Evolutionary conservation across 1,284 basidiomycete genomes (phyloP).

Genomic region (Malassezia caprae): DNA sequence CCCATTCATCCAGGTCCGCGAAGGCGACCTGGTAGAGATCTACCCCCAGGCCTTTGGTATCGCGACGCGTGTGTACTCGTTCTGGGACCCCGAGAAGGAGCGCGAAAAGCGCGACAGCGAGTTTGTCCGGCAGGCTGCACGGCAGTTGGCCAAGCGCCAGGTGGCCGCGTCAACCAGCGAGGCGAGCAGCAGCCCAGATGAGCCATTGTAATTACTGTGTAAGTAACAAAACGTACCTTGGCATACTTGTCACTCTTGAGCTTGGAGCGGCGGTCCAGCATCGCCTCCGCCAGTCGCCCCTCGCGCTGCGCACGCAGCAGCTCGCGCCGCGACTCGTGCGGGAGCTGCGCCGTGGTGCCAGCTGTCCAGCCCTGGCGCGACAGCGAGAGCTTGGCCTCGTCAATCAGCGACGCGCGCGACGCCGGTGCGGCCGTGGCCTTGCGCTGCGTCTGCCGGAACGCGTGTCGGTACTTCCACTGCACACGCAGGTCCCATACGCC

Average conservation of each 20-base stretch:
- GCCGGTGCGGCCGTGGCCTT: neutral
- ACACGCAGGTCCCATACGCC: conserved; percentile 26
- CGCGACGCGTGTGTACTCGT: conserved; percentile 34
- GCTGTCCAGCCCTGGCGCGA: conserved; percentile 18
- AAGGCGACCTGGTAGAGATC: conserved; percentile 45
- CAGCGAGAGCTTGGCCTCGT: conserved; percentile 10
- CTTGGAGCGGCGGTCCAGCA: conserved; percentile 35
- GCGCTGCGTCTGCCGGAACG: neutral
- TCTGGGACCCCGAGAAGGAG: conserved; percentile 39
- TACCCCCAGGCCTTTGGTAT: conserved; percentile 44
- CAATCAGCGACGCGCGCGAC: neutral
- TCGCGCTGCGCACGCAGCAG: conserved; percentile 18
- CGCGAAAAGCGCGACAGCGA: conserved; percentile 35
- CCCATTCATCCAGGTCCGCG: conserved; percentile 75
- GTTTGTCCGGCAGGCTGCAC: conserved; percentile 24
- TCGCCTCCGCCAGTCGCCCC: conserved; percentile 37
- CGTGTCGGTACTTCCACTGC: conserved; percentile 38
- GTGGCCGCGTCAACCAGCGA: neutral
- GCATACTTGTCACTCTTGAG: conserved; percentile 32
- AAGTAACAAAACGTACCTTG: neutral
- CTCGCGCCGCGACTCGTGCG: conserved; percentile 9
- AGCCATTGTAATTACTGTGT: neutral
- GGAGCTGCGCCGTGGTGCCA: neutral
- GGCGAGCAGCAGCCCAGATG: neutral
- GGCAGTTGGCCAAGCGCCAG: neutral